Conservation (phyloP, 192 early-diverging fungal species). For the Gonapodya sp. region DNA sequence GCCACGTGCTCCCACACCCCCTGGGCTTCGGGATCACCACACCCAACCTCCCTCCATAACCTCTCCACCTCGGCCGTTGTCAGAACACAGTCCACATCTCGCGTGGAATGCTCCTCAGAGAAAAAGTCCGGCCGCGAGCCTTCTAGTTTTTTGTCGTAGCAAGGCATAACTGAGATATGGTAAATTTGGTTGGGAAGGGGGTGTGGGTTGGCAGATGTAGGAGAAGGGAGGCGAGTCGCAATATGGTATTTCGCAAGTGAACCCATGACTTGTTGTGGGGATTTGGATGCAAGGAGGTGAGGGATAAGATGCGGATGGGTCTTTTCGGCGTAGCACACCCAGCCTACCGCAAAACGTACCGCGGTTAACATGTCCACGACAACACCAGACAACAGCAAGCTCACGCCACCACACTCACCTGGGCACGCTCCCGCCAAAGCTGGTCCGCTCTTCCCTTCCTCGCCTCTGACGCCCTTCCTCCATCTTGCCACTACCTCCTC, state of each 20-base stretch:
- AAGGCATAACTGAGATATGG: slow-evolving; percentile 94
- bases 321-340: slow-evolving; percentile 99
- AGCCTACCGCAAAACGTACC: slow-evolving; percentile 59
- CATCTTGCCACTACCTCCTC: slow-evolving; percentile 82
- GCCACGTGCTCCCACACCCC: not conserved
- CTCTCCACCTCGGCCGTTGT: slow-evolving; percentile 88
- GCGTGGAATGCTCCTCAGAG: slow-evolving; percentile 63
- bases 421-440: slow-evolving; percentile 47
- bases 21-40: not conserved
- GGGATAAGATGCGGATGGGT: slow-evolving; percentile 85
- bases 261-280: slow-evolving; percentile 98
- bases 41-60: slow-evolving; percentile 32
- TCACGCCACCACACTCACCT: slow-evolving; percentile 18
- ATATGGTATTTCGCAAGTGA: slow-evolving; percentile 79
- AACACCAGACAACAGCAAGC: slow-evolving; percentile 65
- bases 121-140: slow-evolving; percentile 89
- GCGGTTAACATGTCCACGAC: too few relatives aligned
- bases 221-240: slow-evolving; percentile 43
- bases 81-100: slow-evolving; percentile 95
- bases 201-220: not conserved
- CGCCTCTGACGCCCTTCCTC: slow-evolving; percentile 5
- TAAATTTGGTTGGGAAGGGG: slow-evolving; percentile 53
- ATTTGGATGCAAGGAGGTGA: slow-evolving; percentile 78
- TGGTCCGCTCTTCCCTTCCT: slow-evolving; percentile 13
- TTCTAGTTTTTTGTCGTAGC: slow-evolving; percentile 98